Percentiles rank a stretch among this genome's conserved stretches.
These are phyloP conservation scores for Gryganskiella cystojenkinii DNA, from an alignment of 192 early-diverging fungal species.

Conservation along the genomic window DNA sequence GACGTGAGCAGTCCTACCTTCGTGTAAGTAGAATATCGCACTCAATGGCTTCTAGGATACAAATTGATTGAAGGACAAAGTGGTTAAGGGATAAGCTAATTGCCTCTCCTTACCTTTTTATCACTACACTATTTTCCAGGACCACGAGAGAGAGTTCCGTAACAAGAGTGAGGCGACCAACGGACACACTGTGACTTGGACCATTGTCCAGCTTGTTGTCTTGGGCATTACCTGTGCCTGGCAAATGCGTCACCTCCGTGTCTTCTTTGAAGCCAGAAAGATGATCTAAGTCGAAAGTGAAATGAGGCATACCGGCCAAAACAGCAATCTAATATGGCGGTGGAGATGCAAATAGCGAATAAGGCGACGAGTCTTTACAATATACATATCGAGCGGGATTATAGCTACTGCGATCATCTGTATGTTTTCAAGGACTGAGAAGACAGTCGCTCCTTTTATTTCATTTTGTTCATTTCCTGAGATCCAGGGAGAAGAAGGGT, in stretches of 20 bases:
- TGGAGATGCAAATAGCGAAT: too few relatives aligned
- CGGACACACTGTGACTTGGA: conserved; percentile 87
- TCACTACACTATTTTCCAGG: conserved; percentile 54
- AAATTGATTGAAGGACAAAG: too few relatives aligned
- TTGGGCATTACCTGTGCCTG: conserved; percentile 82
- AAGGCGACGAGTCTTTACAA: too few relatives aligned
- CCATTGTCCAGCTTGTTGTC: conserved; percentile 85
- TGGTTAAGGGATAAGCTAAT: neutral
- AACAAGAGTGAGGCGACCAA: conserved; percentile 87
- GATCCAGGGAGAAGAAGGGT: too few relatives aligned
- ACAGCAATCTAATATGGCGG: too few relatives aligned
- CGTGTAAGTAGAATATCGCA: conserved; percentile 63
- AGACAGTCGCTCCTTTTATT: too few relatives aligned
- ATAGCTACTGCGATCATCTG: too few relatives aligned
- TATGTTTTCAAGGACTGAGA: too few relatives aligned
- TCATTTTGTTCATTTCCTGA: too few relatives aligned
- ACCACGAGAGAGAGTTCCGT: conserved; percentile 92
- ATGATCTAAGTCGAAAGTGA: too few relatives aligned
- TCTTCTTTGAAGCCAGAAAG: conserved; percentile 94
- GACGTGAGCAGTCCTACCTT: conserved; percentile 91
- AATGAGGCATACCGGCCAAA: too few relatives aligned
- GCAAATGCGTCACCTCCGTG: conserved; percentile 89
- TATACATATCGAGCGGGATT: too few relatives aligned
- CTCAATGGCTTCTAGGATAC: neutral
- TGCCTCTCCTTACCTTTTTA: neutral